A percentile compares a stretch with the other conserved stretches of the same genome.
phyloP scores from a whole-genome alignment of 2,329 filamentous ascomycete genomes.

The Fusarium albidum region DNA sequence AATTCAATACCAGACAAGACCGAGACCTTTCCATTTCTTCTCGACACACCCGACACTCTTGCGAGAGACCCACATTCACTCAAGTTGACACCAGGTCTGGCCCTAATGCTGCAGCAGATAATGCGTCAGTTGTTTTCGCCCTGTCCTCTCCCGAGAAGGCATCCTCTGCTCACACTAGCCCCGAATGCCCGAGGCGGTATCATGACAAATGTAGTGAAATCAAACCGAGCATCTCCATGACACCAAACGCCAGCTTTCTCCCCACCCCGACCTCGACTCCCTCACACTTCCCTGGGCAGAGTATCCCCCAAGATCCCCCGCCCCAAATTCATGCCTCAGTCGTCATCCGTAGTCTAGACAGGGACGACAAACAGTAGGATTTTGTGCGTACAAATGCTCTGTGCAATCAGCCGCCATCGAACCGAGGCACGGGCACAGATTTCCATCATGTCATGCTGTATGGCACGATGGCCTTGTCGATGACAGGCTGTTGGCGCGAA shows the following conservation, averaged over 20 bases:
- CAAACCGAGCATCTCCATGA: constrained; percentile 20
- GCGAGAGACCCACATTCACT: no score
- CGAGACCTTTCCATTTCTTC: neutral
- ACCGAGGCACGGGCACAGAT: neutral
- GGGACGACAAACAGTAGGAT: neutral
- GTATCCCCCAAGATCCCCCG: no score
- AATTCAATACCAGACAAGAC: neutral
- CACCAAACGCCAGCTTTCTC: constrained; percentile 31
- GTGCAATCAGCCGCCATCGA: neutral
- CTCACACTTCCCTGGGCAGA: constrained; percentile 4
- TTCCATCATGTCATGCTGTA: constrained; percentile 54
- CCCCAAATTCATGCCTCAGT: constrained; percentile 9
- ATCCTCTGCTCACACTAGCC: constrained; percentile 9
- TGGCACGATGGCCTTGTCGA: constrained; percentile 71
- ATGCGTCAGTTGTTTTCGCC: neutral
- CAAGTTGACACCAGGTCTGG: no score
- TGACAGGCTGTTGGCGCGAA: constrained; percentile 60
- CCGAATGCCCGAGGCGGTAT: constrained; percentile 3
- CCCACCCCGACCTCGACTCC: neutral
- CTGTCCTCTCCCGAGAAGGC: neutral
- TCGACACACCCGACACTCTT: no score
- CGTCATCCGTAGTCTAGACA: neutral
- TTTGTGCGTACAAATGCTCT: constrained; percentile 2
- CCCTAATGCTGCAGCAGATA: no score
- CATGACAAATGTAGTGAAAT: constrained; percentile 8